Base-by-base conservation (phyloP, 164 flowering plant species). In the Nymphaea thermarum region DNA sequence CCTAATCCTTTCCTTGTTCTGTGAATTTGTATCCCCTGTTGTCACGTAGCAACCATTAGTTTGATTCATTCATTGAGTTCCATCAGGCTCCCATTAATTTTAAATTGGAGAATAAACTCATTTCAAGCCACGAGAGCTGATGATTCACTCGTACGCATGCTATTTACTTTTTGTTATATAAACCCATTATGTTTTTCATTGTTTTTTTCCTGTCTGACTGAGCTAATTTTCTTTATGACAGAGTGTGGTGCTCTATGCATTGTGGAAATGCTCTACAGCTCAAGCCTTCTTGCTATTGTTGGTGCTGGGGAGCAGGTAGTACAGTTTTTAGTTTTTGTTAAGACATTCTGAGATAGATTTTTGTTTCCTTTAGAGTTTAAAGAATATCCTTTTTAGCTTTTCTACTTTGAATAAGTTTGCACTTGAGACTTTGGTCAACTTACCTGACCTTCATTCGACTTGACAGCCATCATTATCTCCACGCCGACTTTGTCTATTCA, bases 231-330 rank as follows among this genome's bases (percentile, higher is more conserved):
- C 66, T 76, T 69, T 43, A 72, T 86, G 96, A 73, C 73, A 71
- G 64, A n/a, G 16, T n/a, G 81, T 81, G 98, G 98, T 71, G 96
- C 89, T 51, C 86, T 83, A 71, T 70, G 70, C 63, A 82, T 93
- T 69, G 96, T 90, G 64, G 98, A 93, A 76, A 93, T 93, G 98
- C 82, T 88, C 65, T 90, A 74, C 74, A 80, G 86, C 77, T 77
- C 97, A 66, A 89, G 87, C 77, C 92, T 93, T 73, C 89, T 93
- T 63, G 92, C 97, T 69, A 81, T 90, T 67, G 97, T 93, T 71
- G 98, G 98, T 47, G 97, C 95, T 63, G 98, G 98, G 71, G 97
- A 93, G 77, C 97, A 90, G 97, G 98, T 93, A 67, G 16, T 44
- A 8, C 68, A 14, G 4, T 36, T n/a, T 36, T n/a, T 3, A 11